These are phyloP conservation scores for Pythium pyrilobum DNA, from an alignment of 352 stramenopile genomes.

Conservation along the genomic window DNA sequence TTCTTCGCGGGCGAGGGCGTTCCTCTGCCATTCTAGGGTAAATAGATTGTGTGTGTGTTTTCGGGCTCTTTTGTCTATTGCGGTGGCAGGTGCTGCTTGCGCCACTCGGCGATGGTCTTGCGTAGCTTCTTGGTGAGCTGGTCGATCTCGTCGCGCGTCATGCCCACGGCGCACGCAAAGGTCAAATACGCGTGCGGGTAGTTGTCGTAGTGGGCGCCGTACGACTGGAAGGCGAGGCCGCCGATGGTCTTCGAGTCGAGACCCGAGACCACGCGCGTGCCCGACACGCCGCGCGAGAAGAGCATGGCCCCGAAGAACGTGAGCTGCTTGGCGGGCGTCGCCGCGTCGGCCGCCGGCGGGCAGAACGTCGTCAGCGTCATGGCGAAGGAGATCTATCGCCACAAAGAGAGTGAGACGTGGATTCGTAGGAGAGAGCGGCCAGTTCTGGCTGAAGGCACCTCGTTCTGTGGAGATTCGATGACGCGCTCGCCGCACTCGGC, in stretches of 20 bases:
- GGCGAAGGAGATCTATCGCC: conserved; percentile 75
- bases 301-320: conserved; percentile 98
- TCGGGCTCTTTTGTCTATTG: too few species aligned
- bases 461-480: conserved; percentile 89
- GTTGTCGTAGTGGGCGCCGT: conserved; percentile 86
- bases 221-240: conserved; percentile 87
- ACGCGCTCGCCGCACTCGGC: conserved; percentile 88
- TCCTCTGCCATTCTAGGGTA: too few species aligned
- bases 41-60: too few species aligned
- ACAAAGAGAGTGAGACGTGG: too few species aligned
- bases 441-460: conserved; percentile 45
- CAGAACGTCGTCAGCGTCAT: conserved; percentile 88
- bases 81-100: conserved; percentile 13
- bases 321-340: conserved; percentile 35
- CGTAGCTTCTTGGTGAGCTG: conserved; percentile 90
- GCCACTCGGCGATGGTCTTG: conserved; percentile 75
- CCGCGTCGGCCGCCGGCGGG: conserved; percentile 14
- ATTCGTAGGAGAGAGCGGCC: too few species aligned
- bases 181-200: conserved; percentile 95
- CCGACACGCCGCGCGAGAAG: conserved; percentile 95
- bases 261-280: conserved; percentile 91
- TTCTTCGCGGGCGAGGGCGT: too few species aligned
- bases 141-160: conserved; percentile 89
- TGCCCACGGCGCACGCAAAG: conserved; percentile 95
- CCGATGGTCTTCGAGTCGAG: conserved; percentile 87